phyloP scores from a whole-genome alignment of 1,284 basidiomycete species.

The Puccinia hordei region DNA sequence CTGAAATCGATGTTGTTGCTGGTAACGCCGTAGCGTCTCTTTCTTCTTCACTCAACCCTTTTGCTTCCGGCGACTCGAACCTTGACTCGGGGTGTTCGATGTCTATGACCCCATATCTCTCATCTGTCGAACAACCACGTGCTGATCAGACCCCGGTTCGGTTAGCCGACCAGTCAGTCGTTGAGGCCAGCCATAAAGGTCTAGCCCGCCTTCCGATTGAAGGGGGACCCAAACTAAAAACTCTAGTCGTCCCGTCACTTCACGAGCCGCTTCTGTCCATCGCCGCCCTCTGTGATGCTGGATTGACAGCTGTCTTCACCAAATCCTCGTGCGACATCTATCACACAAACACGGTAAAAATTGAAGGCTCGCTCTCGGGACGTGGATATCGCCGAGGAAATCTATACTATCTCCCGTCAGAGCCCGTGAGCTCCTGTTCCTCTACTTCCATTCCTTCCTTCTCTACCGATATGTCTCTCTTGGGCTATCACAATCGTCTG shows the following conservation, averaged over 20 bases:
- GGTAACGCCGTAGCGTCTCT: background rate
- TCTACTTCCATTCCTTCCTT: background rate
- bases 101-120: slow-evolving; percentile 19
- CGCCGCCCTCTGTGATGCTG: background rate
- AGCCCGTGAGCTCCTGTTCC: too few relatives aligned
- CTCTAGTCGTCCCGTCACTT: background rate
- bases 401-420: slow-evolving; percentile 5
- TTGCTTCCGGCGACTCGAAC: background rate
- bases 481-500: background rate
- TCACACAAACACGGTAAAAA: background rate
- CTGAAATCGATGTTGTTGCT: background rate
- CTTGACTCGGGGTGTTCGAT: slow-evolving; percentile 22
- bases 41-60: background rate
- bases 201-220: background rate
- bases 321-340: background rate
- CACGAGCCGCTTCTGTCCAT: slow-evolving; percentile 25
- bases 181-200: slow-evolving; percentile 4
- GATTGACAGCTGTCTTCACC: slow-evolving; percentile 4
- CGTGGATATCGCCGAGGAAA: slow-evolving; percentile 2
- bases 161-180: slow-evolving; percentile 1
- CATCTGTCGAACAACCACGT: background rate
- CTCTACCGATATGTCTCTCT: background rate
- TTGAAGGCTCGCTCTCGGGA: background rate
- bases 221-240: background rate
- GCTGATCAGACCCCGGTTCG: too few relatives aligned